Percentiles rank a stretch among this genome's conserved stretches.
phyloP scores from a whole-genome alignment of 2,329 filamentous ascomycete species.

The Aspergillus sp. region DNA sequence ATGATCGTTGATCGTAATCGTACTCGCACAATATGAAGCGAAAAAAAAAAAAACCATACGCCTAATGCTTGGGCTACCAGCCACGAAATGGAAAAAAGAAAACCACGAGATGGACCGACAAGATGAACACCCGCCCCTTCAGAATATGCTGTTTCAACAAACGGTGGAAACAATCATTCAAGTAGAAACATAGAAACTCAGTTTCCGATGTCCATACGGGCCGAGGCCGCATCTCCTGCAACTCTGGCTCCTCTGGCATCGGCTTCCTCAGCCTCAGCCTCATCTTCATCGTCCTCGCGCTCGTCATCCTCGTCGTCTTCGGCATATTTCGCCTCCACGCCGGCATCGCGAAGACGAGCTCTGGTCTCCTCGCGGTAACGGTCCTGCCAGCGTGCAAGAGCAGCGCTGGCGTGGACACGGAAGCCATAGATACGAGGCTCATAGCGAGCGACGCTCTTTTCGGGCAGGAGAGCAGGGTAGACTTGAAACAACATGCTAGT shows the following conservation, averaged over 20 bases:
- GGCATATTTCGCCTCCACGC: conserved; percentile 74
- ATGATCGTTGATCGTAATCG: conserved; percentile 25
- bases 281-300: conserved; percentile 41
- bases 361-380: conserved; percentile 79
- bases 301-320: conserved; percentile 66
- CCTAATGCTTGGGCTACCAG: conserved; percentile 19
- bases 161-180: background rate
- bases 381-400: conserved; percentile 89
- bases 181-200: conserved; percentile 17
- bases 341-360: conserved; percentile 65
- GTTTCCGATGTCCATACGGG: conserved; percentile 38
- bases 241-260: conserved; percentile 23
- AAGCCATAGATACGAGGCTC: conserved; percentile 92
- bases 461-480: conserved; percentile 83
- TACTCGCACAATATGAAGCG: conserved; percentile 29
- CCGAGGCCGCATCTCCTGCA: conserved; percentile 31
- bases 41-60: conserved; percentile 22
- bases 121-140: background rate
- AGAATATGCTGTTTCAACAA: background rate
- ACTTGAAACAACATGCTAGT: conserved; percentile 99
- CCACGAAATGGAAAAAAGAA: conserved; percentile 6
- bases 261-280: conserved; percentile 4
- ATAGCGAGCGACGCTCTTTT: conserved; percentile 83
- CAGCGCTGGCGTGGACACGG: conserved; percentile 86
- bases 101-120: background rate